Evolutionary conservation across 1,139 yeast genomes (phyloP).

Genomic region (Diutina scorzettiae): DNA sequence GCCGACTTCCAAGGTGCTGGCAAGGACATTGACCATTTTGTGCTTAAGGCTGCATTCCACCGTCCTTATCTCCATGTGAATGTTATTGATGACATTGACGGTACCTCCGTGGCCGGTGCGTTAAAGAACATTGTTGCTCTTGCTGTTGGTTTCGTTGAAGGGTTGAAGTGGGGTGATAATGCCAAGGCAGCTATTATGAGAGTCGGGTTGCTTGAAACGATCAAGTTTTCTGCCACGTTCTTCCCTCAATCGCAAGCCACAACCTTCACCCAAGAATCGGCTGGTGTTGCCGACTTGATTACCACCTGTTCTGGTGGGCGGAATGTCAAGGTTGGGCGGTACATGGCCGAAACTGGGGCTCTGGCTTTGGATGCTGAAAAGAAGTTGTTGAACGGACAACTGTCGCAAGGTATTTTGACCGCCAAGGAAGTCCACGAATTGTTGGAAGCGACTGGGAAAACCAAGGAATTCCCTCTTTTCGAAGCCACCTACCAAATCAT

Average conservation of each 20-base stretch:
- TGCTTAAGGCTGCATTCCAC: conserved; percentile 73
- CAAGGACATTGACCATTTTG: conserved; percentile 56
- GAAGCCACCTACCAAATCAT: conserved; percentile 77
- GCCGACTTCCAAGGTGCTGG: conserved; percentile 60
- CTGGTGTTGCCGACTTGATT: conserved; percentile 94
- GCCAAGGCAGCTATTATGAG: conserved; percentile 95
- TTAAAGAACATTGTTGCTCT: conserved; percentile 87
- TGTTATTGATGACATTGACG: conserved; percentile 82
- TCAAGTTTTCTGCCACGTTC: conserved; percentile 38
- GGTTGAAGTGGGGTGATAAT: conserved; percentile 96
- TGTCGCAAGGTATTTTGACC: conserved; percentile 88
- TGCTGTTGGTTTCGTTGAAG: conserved; percentile 92
- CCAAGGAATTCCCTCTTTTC: conserved; percentile 75
- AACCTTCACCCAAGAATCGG: conserved; percentile 83
- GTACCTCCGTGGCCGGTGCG: conserved; percentile 92
- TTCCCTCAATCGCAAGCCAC: conserved; percentile 36
- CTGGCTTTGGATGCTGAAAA: conserved; percentile 72
- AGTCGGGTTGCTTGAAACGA: conserved; percentile 80
- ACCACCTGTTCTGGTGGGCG: conserved; percentile 96
- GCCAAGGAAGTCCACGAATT: conserved; percentile 84
- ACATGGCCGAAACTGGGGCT: conserved; percentile 60
- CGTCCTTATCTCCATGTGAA: conserved; percentile 92
- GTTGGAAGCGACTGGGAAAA: conserved; percentile 45
- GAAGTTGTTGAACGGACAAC: conserved; percentile 78
- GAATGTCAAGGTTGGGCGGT: conserved; percentile 79